Evolutionary conservation across 495 filamentous ascomycete species (phyloP), one percentile per base, ranked within the genome.

Genomic region (Xylaria castorea): DNA sequence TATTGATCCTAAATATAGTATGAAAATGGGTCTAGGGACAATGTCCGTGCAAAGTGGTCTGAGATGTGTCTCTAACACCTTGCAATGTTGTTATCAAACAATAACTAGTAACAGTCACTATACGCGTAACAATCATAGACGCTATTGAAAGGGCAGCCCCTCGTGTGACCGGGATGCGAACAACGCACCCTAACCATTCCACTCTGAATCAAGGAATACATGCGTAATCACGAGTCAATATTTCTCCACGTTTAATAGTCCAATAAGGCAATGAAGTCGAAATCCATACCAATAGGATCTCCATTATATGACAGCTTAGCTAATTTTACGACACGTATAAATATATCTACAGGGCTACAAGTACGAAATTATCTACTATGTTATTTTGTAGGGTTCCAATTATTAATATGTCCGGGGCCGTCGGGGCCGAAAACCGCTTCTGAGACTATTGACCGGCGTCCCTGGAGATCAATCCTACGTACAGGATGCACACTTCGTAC

Each of bases 261-360:
- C 5, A 27, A 11, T 42, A 66, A 66, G 12, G 20, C 42, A 30
- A 48, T 42, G 12, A 66, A 27, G 27, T 66, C 2, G 14, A 34
- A 30, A 66, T 42, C 63, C 63, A 46, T 66, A 66, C 63, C 27
- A 66, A 66, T 66, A 66, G 48, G 63, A 66, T 66, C 9, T 50
- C 11, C 27, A 18, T 48, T 66, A 48, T 61, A 20, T 46, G 22
- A 14, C 34, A 12, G 22, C 42, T 8, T 11, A 32, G 63, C n/a
- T 25, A 34, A 48, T 38, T 38, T 61, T 61, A 61, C 34, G 11
- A 61, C 32, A 12, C 27, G 22, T 18, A 27, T 57, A 14, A 27
- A 53, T 22, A 25, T 51, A 22, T 7, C 7, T 9, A 11, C 48
- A 51, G 3, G 12, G 25, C 50, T 32, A 30, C 53, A 57, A 18